Evolutionary conservation across 2,329 filamentous ascomycete genomes (phyloP), one percentile per base, ranked within the genome.

Genomic region (Thelonectria rubi): DNA sequence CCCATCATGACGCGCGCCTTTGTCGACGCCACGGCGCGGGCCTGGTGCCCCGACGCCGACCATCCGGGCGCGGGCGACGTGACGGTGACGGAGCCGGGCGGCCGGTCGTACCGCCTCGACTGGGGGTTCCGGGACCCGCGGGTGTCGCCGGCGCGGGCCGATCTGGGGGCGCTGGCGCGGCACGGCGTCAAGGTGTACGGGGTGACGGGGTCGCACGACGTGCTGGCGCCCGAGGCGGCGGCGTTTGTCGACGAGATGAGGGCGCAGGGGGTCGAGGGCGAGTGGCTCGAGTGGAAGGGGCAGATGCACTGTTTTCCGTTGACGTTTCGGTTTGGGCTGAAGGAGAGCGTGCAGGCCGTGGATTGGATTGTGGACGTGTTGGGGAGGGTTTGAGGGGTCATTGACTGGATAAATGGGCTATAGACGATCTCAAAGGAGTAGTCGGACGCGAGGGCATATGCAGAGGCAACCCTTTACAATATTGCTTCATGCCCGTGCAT

Each of bases 221-320:
- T 88, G 0, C 72, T 88, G 2, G 76, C 77, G 0, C 84, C 84
- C 0, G 85, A 87, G 64, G 82, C 79, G 2, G 64, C 83, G 1
- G 63, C 77, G 0, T 84, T 86, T 50, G 70, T 82, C 5, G 77
- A 84, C 3, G 79, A 76, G 55, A 82, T 80, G 7, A 74, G 75
- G 26, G 70, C 80, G 45, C 69, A 74, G 17, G 78, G 79, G 0
- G 77, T 87, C 0, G 50, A 72, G 2, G 86, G 86, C 0, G 76
- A 83, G 57, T 88, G 86, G 86, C 65, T 88, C 42, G 76, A 85
- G 10, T 88, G 86, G 85, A 80, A 85, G 17, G 81, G 81, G 17
- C 83, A 87, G 73, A 88, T 88, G 82, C 86, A 88, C 71, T 86
- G 83, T 61, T 88, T 87, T 54, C 79, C 83, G 1, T 70, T 88